A percentile compares a stretch with the other conserved stretches of the same genome.
Conservation (phyloP, 179 eudicot genomes). For the Silene vulgaris region DNA sequence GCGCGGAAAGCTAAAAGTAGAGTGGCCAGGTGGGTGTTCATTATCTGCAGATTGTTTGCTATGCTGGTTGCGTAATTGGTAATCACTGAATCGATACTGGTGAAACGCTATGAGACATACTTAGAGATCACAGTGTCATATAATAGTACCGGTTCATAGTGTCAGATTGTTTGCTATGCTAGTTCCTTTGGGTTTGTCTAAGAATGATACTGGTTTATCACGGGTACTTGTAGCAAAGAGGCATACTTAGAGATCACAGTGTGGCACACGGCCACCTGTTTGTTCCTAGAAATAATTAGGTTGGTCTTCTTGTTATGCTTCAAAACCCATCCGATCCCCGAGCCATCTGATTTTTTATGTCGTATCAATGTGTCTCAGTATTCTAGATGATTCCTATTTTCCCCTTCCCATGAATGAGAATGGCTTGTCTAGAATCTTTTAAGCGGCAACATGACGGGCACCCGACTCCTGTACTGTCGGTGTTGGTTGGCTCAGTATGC, state of each 20-base stretch:
- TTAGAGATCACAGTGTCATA: no score
- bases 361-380: neutral
- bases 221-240: no score
- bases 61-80: neutral
- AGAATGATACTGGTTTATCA: neutral
- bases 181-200: neutral
- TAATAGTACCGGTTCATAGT: no score
- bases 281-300: neutral
- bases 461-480: no score
- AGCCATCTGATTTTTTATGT: neutral
- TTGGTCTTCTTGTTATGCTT: neutral
- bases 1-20: neutral
- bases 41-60: neutral
- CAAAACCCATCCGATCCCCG: neutral
- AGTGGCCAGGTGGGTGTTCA: neutral
- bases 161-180: no score
- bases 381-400: neutral
- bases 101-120: neutral
- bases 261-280: no score
- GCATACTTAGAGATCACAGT: neutral
- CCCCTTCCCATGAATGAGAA: neutral
- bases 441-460: no score
- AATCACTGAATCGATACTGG: neutral
- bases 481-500: no score
- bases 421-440: neutral